These are phyloP conservation scores for Chlorella sp. DNA, from an alignment of 139 green algal genomes.

Conservation along the genomic window DNA sequence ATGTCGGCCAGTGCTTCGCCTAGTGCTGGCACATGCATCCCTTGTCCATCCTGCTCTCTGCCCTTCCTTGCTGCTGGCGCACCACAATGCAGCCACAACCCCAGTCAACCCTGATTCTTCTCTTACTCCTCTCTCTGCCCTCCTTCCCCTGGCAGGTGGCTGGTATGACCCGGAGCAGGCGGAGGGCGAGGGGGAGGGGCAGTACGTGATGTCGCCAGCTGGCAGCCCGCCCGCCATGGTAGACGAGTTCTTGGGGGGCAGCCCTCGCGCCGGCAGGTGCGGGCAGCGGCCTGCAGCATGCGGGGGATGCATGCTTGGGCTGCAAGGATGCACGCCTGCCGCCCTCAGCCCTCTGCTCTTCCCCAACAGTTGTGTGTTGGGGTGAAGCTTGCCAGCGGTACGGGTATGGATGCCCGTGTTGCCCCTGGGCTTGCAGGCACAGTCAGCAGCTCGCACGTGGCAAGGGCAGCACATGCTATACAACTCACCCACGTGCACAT, in stretches of 20 bases:
- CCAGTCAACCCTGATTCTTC: background rate
- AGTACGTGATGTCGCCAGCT: constrained; percentile 14
- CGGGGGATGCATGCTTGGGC: no score
- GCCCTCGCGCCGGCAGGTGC: background rate
- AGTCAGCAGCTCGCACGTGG: no score
- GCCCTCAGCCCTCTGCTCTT: no score
- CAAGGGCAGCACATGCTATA: no score
- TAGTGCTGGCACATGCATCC: background rate
- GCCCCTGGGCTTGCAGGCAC: no score
- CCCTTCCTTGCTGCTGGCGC: background rate
- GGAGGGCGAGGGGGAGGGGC: background rate
- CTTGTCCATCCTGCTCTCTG: background rate
- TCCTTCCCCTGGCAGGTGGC: background rate
- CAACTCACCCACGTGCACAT: no score
- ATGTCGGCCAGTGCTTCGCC: background rate
- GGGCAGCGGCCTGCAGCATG: background rate
- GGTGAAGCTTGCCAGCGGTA: no score
- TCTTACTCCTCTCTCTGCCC: background rate
- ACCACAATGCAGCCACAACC: no score
- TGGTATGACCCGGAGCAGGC: constrained; percentile 13
- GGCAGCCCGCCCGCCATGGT: constrained; percentile 24
- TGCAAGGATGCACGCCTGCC: no score
- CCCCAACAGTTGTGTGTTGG: no score
- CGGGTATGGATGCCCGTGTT: no score
- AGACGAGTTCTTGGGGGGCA: background rate